Evolutionary conservation across 73 alveolate genomes (phyloP), one percentile per base, ranked within the genome.

Genomic region (Symbiodinium natans): DNA sequence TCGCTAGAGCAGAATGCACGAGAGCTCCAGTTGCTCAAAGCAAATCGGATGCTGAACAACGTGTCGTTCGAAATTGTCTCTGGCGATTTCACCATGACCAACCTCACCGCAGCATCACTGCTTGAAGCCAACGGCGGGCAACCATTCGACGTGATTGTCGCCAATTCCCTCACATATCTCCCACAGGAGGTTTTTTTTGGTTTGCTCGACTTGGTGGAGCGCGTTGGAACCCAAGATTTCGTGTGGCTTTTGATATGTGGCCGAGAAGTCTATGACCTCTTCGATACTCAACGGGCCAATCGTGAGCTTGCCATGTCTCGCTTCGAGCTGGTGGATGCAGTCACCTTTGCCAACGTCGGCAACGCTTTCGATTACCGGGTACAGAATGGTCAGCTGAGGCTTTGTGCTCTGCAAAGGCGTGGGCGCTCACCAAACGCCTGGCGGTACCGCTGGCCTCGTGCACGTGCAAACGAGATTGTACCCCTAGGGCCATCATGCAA

Each of bases 361-460:
- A 63, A 63, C 33, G 80, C 80, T 0, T 63, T 63, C 80, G 80
- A 63, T 9, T 36, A 13, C 13, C 17, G 11, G 9, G 80, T 63
- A 9, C 80, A 63, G 80, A 25, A 23, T 36, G 80, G 80, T 36
- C 80, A 63, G 80, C 29, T n/a, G 36, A 31, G 80, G 17, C 19
- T 63, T n/a, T 63, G 80, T 23, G 80, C 80, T 5, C 40, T 63
- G 21, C 80, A 63, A 36, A 31, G 80, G 9, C 29, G 36, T 17
- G 17, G 36, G 36, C 38, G 36, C 39, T 6, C 38, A 8, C 38
- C 80, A 6, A 3, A 27, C 2, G 80, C 80, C 80, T 63, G 33
- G 38, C 80, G 80, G 15, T 63, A 63, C 38, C 80, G 80, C 80
- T 63, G 80, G 80, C 80, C 80, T 23, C 80, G 80, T n/a, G 33